phyloP scores from a whole-genome alignment of 2,329 filamentous ascomycete genomes.

The Epichloe aotearoae region DNA sequence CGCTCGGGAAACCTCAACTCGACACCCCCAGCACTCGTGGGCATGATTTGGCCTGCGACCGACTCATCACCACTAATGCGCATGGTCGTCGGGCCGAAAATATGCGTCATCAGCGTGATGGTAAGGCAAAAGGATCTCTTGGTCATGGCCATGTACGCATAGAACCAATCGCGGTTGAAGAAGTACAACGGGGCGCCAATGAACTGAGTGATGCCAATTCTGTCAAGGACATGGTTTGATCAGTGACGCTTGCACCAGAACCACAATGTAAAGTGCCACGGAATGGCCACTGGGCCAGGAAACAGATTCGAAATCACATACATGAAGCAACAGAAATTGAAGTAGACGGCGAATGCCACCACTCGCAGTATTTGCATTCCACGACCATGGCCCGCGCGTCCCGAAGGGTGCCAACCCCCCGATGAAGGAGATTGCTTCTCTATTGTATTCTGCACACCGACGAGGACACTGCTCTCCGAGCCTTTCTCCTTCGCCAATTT shows the following conservation, averaged over 20 bases:
- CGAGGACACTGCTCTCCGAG: slow-evolving; percentile 15
- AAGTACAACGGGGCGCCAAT: slow-evolving; percentile 65
- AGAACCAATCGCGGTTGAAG: slow-evolving; percentile 64
- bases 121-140: slow-evolving; percentile 73
- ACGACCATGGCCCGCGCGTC: slow-evolving; percentile 38
- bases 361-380: slow-evolving; percentile 38
- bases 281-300: not conserved
- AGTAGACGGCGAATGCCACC: slow-evolving; percentile 38
- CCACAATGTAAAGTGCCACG: not conserved
- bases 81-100: slow-evolving; percentile 76
- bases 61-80: slow-evolving; percentile 73
- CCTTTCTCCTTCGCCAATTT: slow-evolving; percentile 11
- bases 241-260: not conserved
- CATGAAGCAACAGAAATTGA: slow-evolving; percentile 34
- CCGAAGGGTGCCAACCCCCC: slow-evolving; percentile 34
- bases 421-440: slow-evolving; percentile 7
- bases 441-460: slow-evolving; percentile 10
- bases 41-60: slow-evolving; percentile 60
- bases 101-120: slow-evolving; percentile 67
- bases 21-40: slow-evolving; percentile 57
- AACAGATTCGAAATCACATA: slow-evolving; percentile 13
- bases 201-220: slow-evolving; percentile 58
- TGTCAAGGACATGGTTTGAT: slow-evolving; percentile 17
- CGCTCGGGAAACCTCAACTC: slow-evolving; percentile 71
- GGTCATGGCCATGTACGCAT: slow-evolving; percentile 76